These are phyloP conservation scores for Talaromyces sp. DNA, from an alignment of 2,329 filamentous ascomycete species.

Conservation along the genomic window DNA sequence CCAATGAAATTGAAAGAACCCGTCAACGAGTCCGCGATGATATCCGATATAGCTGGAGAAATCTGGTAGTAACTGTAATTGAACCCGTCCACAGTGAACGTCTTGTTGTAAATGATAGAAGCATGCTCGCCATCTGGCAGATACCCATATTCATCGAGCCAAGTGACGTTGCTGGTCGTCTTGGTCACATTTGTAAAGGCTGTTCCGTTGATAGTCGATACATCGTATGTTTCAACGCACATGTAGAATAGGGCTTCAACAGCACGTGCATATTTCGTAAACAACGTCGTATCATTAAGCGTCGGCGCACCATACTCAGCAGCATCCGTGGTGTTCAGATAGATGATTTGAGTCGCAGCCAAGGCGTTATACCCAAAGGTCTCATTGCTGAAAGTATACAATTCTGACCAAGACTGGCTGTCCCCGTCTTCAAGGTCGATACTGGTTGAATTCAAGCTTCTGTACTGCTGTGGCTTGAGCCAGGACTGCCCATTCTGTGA, in stretches of 20 bases:
- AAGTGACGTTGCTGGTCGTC: background rate
- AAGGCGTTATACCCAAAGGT: slow-evolving; percentile 1
- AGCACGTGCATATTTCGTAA: slow-evolving; percentile 5
- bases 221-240: slow-evolving; percentile 15
- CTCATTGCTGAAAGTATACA: slow-evolving; percentile 9
- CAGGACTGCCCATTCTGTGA: background rate
- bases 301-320: background rate
- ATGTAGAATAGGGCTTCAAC: slow-evolving; percentile 14
- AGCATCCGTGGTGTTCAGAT: slow-evolving; percentile 2
- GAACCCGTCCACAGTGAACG: slow-evolving; percentile 8
- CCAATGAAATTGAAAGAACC: background rate
- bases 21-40: background rate
- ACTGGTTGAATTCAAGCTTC: background rate
- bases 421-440: background rate
- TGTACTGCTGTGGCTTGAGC: background rate
- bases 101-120: background rate
- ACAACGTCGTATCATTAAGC: background rate
- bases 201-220: slow-evolving; percentile 8
- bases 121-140: background rate
- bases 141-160: background rate
- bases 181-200: slow-evolving; percentile 4
- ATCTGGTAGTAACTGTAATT: slow-evolving; percentile 9
- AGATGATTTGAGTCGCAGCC: background rate
- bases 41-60: background rate
- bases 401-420: background rate